Percentiles rank a stretch among this genome's conserved stretches.
These are phyloP conservation scores for Ophiostoma pallidulum DNA, from an alignment of 2,329 filamentous ascomycete genomes.

Conservation along the genomic window DNA sequence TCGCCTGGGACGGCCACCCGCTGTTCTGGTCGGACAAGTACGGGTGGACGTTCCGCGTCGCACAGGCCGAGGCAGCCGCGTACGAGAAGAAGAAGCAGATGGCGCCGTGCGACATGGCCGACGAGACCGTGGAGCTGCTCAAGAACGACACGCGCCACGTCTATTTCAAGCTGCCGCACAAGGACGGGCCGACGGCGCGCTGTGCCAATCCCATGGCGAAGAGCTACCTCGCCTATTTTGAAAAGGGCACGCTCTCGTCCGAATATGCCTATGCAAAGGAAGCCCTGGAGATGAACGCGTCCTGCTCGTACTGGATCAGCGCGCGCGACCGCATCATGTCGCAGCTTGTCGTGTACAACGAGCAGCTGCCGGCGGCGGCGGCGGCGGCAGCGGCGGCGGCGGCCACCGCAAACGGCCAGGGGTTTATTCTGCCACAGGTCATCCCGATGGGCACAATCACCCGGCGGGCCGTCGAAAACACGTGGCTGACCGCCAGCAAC, in stretches of 20 bases:
- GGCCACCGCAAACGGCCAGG: constrained; percentile 29
- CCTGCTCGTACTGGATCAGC: constrained; percentile 98
- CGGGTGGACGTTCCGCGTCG: constrained; percentile 86
- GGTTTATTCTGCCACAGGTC: constrained; percentile 87
- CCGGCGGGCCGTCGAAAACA: constrained; percentile 88
- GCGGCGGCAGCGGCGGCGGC: constrained; percentile 4
- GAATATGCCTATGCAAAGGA: constrained; percentile 87
- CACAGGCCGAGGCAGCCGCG: constrained; percentile 44
- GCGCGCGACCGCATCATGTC: constrained; percentile 84
- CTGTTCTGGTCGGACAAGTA: constrained; percentile 87
- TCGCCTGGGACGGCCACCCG: constrained; percentile 84
- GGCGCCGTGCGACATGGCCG: constrained; percentile 62
- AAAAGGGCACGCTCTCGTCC: constrained; percentile 77
- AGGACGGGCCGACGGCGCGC: constrained; percentile 77
- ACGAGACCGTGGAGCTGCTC: constrained; percentile 59
- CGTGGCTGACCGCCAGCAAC: constrained; percentile 95
- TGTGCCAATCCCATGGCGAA: constrained; percentile 88
- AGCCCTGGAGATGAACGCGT: constrained; percentile 95
- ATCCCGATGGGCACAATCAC: constrained; percentile 99
- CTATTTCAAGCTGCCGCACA: constrained; percentile 94
- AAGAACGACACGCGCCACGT: constrained; percentile 54
- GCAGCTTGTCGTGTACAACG: constrained; percentile 82
- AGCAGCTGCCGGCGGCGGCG: background rate
- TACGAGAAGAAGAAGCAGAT: constrained; percentile 64
- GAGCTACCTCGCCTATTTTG: constrained; percentile 81